These are phyloP conservation scores for Quercus lobata DNA, from an alignment of 331 rosid species.

Conservation along the genomic window DNA sequence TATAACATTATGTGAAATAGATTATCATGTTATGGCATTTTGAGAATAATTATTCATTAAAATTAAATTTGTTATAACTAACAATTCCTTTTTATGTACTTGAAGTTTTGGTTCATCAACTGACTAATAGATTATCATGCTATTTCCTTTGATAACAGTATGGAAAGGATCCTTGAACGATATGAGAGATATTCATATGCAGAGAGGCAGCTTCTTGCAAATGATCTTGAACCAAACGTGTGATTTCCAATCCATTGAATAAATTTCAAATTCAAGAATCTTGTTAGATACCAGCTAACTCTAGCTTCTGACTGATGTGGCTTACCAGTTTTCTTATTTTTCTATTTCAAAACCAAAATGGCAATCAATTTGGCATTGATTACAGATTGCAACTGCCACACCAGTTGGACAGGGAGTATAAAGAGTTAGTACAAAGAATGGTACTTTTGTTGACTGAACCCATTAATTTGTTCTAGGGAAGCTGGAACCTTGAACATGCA, in stretches of 20 bases:
- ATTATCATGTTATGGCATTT: too few relatives aligned
- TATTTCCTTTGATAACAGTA: constrained; percentile 36
- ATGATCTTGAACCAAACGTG: constrained; percentile 50
- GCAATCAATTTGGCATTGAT: neutral
- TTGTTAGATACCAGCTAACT: neutral
- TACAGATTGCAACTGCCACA: neutral
- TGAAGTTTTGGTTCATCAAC: neutral
- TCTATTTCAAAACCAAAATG: neutral
- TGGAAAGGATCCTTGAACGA: constrained; percentile 87
- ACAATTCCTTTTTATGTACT: too few relatives aligned
- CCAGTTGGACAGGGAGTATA: too few relatives aligned
- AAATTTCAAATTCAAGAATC: neutral
- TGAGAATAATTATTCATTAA: neutral
- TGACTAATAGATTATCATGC: neutral
- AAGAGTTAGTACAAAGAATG: too few relatives aligned
- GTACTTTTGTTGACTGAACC: neutral
- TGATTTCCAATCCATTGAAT: neutral
- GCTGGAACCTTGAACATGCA: constrained; percentile 76
- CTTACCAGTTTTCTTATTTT: neutral
- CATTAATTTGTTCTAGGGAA: constrained; percentile 36
- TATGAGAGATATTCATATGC: constrained; percentile 75
- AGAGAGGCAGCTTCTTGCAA: constrained; percentile 51
- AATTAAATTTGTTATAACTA: neutral
- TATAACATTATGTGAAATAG: too few relatives aligned
- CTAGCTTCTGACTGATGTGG: neutral